Percentiles rank a stretch among this genome's conserved stretches.
Conservation (phyloP, 345 rosid genomes). For the Camelina hispida region DNA sequence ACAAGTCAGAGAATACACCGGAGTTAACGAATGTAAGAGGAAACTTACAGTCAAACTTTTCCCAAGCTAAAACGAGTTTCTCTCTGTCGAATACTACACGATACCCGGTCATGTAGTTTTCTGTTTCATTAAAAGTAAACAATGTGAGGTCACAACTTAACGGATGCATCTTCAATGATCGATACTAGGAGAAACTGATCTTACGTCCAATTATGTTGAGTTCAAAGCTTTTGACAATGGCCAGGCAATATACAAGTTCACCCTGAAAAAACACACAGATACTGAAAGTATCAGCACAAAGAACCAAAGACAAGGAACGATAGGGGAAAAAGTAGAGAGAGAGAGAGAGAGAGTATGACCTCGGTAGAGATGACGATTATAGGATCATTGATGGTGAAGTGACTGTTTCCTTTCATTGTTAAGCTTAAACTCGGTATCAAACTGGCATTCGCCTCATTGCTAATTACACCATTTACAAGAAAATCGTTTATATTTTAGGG, state of each 20-base stretch:
- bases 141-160: constrained; percentile 1
- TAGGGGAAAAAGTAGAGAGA: constrained; percentile 21
- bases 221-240: constrained; percentile 70
- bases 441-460: constrained; percentile 67
- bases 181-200: constrained; percentile 24
- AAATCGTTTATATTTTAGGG: constrained; percentile 23
- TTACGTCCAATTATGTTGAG: constrained; percentile 83
- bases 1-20: not conserved
- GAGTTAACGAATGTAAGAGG: not conserved
- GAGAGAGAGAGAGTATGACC: constrained; percentile 43
- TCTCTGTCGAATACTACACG: constrained; percentile 80
- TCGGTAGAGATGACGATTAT: constrained; percentile 70
- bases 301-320: not conserved
- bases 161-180: not conserved
- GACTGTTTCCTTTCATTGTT: constrained; percentile 72
- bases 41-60: constrained; percentile 72
- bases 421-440: constrained; percentile 72
- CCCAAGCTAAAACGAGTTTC: constrained; percentile 76
- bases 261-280: constrained; percentile 49
- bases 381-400: constrained; percentile 69
- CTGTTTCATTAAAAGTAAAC: constrained; percentile 49
- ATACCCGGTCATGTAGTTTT: constrained; percentile 90
- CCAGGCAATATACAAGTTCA: constrained; percentile 69
- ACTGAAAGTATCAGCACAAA: constrained; percentile 3
- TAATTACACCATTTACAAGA: constrained; percentile 42